Evolutionary conservation across 495 filamentous ascomycete genomes (phyloP).

Genomic region (Penicillium roqueforti): DNA sequence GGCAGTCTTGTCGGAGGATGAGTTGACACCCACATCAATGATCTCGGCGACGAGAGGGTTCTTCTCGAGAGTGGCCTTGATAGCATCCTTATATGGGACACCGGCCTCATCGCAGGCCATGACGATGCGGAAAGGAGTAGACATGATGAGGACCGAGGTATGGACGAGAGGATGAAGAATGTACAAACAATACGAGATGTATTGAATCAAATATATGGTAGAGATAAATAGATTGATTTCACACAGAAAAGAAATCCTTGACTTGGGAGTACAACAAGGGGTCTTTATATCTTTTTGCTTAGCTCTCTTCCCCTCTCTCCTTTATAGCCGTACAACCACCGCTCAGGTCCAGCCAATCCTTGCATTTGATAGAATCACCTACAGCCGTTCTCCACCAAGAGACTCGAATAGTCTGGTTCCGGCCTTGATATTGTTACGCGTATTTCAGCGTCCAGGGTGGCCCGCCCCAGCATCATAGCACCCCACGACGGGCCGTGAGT

Average conservation of each 20-base stretch:
- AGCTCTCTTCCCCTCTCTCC: neutral
- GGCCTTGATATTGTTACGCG: conserved; percentile 14
- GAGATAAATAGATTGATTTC: neutral
- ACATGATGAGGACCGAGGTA: conserved; percentile 23
- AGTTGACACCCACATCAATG: conserved; percentile 64
- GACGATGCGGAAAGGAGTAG: conserved; percentile 53
- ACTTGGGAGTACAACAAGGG: neutral
- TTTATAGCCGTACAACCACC: conserved; percentile 10
- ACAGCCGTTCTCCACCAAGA: neutral
- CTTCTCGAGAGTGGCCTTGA: conserved; percentile 66
- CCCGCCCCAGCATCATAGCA: conserved; percentile 23
- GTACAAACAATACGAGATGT: neutral
- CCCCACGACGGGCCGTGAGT: conserved; percentile 8
- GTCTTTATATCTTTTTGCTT: conserved; percentile 20
- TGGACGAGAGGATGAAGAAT: neutral
- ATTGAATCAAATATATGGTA: conserved; percentile 1
- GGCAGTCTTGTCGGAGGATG: conserved; percentile 67
- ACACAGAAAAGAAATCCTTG: neutral
- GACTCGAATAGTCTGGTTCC: neutral
- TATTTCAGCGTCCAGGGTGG: conserved; percentile 4
- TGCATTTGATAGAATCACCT: conserved; percentile 5
- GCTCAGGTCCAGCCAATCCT: conserved; percentile 10
- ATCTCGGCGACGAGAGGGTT: conserved; percentile 64
- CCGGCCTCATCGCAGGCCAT: conserved; percentile 72
- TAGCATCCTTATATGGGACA: conserved; percentile 70